These are phyloP conservation scores for Lichtheimia ramosa DNA, from an alignment of 371 early-diverging fungal genomes.

Conservation along the genomic window DNA sequence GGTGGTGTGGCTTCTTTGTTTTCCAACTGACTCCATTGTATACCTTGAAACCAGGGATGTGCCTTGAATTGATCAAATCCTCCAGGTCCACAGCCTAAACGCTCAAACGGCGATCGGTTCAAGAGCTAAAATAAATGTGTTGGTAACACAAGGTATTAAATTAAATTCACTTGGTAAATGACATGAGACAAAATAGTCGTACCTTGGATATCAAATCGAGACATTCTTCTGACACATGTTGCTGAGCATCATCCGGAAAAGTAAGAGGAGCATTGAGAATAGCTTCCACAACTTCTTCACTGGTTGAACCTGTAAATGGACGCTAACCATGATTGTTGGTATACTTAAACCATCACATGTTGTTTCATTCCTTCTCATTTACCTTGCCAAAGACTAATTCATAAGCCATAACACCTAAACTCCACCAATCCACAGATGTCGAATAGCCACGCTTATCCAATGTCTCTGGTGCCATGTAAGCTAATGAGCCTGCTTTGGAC, in stretches of 20 bases:
- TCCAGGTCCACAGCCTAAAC: constrained; percentile 58
- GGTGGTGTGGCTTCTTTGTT: constrained; percentile 60
- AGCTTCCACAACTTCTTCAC: constrained; percentile 52
- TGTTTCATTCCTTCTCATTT: constrained; percentile 1
- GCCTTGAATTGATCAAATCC: constrained; percentile 55
- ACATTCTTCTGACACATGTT: constrained; percentile 51
- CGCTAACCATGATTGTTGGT: constrained; percentile 41
- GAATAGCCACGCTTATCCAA: constrained; percentile 66
- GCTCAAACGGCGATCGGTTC: constrained; percentile 49
- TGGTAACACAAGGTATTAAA: not conserved
- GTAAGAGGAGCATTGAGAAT: constrained; percentile 57
- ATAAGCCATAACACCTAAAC: constrained; percentile 80
- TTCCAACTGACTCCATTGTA: constrained; percentile 60
- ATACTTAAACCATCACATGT: too few relatives aligned
- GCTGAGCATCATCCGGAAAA: constrained; percentile 54
- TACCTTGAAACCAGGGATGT: constrained; percentile 62
- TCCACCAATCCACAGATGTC: constrained; percentile 86
- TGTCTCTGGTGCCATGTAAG: constrained; percentile 80
- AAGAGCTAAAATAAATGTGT: constrained; percentile 40
- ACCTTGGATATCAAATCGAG: constrained; percentile 54
- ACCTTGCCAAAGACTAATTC: constrained; percentile 79
- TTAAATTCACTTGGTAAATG: not conserved
- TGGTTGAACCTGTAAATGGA: constrained; percentile 61
- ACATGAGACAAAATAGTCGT: constrained; percentile 9
- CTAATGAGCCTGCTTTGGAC: constrained; percentile 69